These are phyloP conservation scores for Melaleuca quinquenervia DNA, from an alignment of 345 rosid species.

Conservation along the genomic window DNA sequence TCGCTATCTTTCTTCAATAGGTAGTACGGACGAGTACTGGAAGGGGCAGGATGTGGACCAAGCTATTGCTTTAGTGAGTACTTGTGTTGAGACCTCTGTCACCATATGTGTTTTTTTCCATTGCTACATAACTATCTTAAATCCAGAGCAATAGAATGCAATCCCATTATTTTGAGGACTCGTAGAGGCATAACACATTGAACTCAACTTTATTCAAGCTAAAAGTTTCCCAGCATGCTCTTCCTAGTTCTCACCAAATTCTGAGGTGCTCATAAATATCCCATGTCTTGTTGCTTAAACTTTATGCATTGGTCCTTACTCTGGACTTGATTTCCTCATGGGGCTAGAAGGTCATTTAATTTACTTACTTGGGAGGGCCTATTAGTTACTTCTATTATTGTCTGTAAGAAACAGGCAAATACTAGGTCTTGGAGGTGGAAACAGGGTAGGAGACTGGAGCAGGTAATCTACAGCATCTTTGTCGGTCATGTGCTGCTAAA, in stretches of 20 bases:
- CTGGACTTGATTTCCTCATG: not conserved
- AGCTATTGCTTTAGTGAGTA: slow-evolving; percentile 66
- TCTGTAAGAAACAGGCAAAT: not conserved
- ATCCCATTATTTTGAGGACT: not conserved
- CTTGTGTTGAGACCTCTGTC: not conserved
- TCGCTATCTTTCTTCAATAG: slow-evolving; percentile 18
- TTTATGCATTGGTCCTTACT: not conserved
- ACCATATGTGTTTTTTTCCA: not conserved
- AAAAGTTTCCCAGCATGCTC: not conserved
- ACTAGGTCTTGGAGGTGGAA: slow-evolving; percentile 76
- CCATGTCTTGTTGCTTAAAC: not conserved
- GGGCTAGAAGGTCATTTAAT: not conserved
- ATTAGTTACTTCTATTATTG: not conserved
- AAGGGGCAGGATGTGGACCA: slow-evolving; percentile 71
- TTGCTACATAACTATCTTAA: not conserved
- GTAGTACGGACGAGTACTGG: slow-evolving; percentile 82
- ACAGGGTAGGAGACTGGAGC: slow-evolving; percentile 65
- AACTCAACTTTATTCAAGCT: not conserved
- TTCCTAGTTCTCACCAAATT: not conserved
- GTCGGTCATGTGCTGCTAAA: not conserved
- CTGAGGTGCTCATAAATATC: not conserved
- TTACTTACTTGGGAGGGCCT: not conserved
- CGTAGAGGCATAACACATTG: not conserved
- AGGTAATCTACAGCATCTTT: slow-evolving; percentile 13
- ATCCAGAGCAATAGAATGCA: not conserved